phyloP scores from a whole-genome alignment of 176 grass and related monocot genomes.

The Juncus inflexus region DNA sequence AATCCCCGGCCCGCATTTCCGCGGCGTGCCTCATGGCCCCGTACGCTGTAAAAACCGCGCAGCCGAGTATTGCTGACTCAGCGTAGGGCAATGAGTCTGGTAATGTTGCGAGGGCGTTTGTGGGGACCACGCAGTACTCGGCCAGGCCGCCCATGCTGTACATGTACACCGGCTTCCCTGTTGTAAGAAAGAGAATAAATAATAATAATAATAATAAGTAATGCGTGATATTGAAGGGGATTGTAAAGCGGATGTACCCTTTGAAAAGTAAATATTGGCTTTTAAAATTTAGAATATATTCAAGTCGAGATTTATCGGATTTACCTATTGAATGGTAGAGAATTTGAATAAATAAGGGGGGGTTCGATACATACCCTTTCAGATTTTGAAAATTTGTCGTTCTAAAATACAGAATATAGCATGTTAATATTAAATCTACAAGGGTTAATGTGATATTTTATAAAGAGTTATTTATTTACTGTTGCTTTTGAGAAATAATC shows the following conservation, averaged over 20 bases:
- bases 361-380: not conserved
- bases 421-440: too few relatives aligned
- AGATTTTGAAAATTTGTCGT: too few relatives aligned
- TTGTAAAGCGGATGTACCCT: too few relatives aligned
- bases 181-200: constrained; percentile 12
- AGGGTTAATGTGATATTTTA: not conserved
- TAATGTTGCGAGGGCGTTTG: constrained; percentile 78
- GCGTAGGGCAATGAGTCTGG: constrained; percentile 71
- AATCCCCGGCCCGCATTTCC: constrained; percentile 82
- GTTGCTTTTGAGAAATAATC: constrained; percentile 68
- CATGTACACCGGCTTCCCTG: constrained; percentile 94
- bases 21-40: constrained; percentile 93
- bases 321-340: too few relatives aligned
- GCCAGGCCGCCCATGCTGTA: constrained; percentile 97
- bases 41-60: constrained; percentile 93
- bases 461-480: constrained; percentile 37
- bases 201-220: constrained; percentile 7
- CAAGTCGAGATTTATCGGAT: too few relatives aligned
- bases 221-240: not conserved
- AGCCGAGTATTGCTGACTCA: constrained; percentile 90
- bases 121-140: constrained; percentile 91
- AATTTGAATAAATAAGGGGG: too few relatives aligned
- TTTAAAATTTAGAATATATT: too few relatives aligned
- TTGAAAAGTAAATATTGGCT: too few relatives aligned
- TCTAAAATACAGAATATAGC: too few relatives aligned